phyloP scores from a whole-genome alignment of 1,284 basidiomycete genomes.

The Hemileia vastatrix region DNA sequence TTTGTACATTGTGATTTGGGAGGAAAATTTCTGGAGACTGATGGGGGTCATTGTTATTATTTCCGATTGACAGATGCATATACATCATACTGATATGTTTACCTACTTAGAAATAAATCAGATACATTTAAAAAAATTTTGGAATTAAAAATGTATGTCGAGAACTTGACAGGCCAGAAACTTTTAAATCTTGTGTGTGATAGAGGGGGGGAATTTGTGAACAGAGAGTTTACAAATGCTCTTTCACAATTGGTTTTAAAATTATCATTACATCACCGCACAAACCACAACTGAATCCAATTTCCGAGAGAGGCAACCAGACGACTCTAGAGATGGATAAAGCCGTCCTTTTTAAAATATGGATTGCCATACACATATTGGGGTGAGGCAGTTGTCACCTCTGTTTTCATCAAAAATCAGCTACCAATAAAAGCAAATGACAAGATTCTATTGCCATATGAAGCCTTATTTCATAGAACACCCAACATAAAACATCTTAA shows the following conservation, averaged over 20 bases:
- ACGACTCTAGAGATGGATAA: not conserved
- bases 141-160: too few relatives aligned
- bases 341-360: not conserved
- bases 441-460: not conserved
- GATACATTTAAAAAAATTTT: too few relatives aligned
- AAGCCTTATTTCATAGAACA: not conserved
- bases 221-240: not conserved
- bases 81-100: not conserved
- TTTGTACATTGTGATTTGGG: constrained; percentile 11
- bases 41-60: not conserved
- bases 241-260: not conserved
- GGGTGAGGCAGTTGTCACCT: not conserved
- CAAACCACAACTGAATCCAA: constrained; percentile 6
- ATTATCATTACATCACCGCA: not conserved
- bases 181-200: constrained; percentile 8
- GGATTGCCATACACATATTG: not conserved
- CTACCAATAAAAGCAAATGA: not conserved
- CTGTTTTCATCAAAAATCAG: not conserved
- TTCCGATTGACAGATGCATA: constrained; percentile 1
- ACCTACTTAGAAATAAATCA: not conserved
- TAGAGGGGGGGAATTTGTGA: constrained; percentile 9
- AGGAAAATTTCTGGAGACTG: not conserved
- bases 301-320: constrained; percentile 6
- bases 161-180: too few relatives aligned
- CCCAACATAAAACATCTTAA: not conserved